phyloP scores from a whole-genome alignment of 208 protist species.

The Wallacemonas sp. region DNA sequence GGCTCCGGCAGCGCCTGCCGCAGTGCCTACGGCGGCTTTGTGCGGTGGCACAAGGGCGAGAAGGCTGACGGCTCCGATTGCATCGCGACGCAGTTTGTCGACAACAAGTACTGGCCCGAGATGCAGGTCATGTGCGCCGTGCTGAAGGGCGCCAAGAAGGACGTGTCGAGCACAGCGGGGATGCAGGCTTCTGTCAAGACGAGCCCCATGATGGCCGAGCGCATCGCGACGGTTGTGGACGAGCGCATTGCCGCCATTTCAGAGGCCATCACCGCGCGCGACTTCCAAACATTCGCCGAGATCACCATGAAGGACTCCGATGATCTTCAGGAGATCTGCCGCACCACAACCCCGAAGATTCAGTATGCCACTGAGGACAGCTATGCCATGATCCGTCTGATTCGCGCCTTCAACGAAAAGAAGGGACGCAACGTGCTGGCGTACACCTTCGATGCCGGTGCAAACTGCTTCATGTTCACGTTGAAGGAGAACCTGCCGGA shows the following conservation, averaged over 20 bases:
- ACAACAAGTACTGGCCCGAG: constrained; percentile 93
- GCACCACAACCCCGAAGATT: constrained; percentile 97
- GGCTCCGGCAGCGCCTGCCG: constrained; percentile 97
- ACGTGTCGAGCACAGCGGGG: constrained; percentile 93
- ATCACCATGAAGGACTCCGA: constrained; percentile 96
- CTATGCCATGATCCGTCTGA: constrained; percentile 93
- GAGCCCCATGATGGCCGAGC: constrained; percentile 85
- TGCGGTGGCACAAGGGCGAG: constrained; percentile 96
- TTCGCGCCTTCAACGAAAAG: constrained; percentile 91
- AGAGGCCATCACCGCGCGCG: constrained; percentile 85
- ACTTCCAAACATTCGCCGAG: constrained; percentile 96
- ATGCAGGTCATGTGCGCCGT: constrained; percentile 91
- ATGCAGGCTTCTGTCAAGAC: constrained; percentile 97
- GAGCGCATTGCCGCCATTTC: constrained; percentile 91
- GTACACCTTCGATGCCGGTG: constrained; percentile 99
- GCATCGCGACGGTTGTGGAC: constrained; percentile 84
- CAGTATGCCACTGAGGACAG: constrained; percentile 98
- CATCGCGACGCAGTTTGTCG: constrained; percentile 90
- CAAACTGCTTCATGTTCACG: constrained; percentile 98
- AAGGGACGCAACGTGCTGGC: constrained; percentile 75
- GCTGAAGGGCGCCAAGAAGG: constrained; percentile 94
- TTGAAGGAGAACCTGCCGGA: constrained; percentile 83
- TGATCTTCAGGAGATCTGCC: constrained; percentile 97
- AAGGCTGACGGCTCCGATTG: constrained; percentile 83
- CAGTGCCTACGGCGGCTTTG: constrained; percentile 97